These are phyloP conservation scores for Aspergillus thermomutatus DNA, from an alignment of 2,329 filamentous ascomycete genomes.

Conservation along the genomic window DNA sequence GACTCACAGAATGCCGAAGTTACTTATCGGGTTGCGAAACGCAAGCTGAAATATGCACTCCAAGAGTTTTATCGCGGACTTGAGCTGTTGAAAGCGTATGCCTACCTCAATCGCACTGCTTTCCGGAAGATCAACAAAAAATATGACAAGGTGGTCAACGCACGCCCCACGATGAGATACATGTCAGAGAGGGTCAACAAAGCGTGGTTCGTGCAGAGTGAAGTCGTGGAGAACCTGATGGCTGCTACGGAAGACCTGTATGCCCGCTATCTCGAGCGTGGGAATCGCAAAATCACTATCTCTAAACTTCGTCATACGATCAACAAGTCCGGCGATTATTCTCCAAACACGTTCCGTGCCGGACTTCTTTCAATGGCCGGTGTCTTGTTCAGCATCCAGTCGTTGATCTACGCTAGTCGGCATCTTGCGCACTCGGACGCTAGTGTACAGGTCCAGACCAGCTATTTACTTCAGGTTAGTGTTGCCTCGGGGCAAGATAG, in stretches of 20 bases:
- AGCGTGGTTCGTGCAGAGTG: constrained; percentile 87
- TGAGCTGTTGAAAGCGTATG: constrained; percentile 88
- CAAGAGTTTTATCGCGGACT: constrained; percentile 92
- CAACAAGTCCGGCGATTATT: constrained; percentile 57
- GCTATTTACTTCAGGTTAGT: constrained; percentile 65
- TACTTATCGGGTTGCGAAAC: constrained; percentile 81
- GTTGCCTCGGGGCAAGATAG: background rate
- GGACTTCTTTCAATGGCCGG: constrained; percentile 68
- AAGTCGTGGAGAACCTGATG: constrained; percentile 76
- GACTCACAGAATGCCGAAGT: constrained; percentile 55
- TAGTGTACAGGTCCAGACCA: constrained; percentile 52
- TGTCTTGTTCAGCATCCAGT: constrained; percentile 63
- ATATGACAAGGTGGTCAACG: constrained; percentile 86
- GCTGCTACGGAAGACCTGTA: constrained; percentile 85
- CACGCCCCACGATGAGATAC: constrained; percentile 73
- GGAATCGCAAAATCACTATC: constrained; percentile 86
- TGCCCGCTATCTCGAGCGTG: constrained; percentile 87
- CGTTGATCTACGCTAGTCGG: constrained; percentile 58
- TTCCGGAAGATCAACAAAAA: constrained; percentile 99
- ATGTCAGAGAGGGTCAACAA: constrained; percentile 90
- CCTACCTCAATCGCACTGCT: constrained; percentile 82
- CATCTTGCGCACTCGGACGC: constrained; percentile 51
- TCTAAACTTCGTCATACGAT: constrained; percentile 77
- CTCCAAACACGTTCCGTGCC: constrained; percentile 57
- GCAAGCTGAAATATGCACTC: constrained; percentile 84